phyloP scores from a whole-genome alignment of 2,329 filamentous ascomycete genomes.

The Venturia asperata region DNA sequence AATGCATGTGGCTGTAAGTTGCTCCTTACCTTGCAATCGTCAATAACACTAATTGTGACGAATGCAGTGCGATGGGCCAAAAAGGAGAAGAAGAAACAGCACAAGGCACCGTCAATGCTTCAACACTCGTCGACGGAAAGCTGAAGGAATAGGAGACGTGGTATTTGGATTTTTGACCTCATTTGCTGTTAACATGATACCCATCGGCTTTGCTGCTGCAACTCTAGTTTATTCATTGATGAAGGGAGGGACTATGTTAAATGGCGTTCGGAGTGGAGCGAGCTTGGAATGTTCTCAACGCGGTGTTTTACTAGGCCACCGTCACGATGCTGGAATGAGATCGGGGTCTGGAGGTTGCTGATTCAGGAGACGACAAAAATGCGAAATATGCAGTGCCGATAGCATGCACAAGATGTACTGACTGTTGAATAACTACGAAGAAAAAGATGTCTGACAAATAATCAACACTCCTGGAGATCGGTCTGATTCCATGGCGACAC shows the following conservation, averaged over 20 bases:
- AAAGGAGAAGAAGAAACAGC: constrained; percentile 64
- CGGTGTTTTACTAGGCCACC: background rate
- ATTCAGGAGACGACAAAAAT: background rate
- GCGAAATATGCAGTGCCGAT: background rate
- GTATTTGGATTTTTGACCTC: constrained; percentile 8
- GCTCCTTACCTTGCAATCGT: background rate
- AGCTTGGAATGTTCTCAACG: background rate
- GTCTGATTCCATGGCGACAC: background rate
- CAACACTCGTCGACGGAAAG: constrained; percentile 10
- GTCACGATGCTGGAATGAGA: background rate
- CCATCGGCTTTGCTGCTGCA: constrained; percentile 4
- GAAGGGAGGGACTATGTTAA: background rate
- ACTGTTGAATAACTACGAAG: background rate
- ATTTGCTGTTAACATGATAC: constrained; percentile 13
- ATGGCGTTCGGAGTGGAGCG: background rate
- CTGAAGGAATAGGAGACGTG: background rate
- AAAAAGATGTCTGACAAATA: background rate
- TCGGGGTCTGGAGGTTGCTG: background rate
- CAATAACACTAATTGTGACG: constrained; percentile 10
- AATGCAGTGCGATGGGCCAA: constrained; percentile 50
- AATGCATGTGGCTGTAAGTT: constrained; percentile 81
- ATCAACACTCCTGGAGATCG: constrained; percentile 1
- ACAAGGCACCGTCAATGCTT: constrained; percentile 5
- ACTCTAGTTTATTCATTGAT: background rate
- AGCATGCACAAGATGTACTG: background rate